Conservation (phyloP, 495 filamentous ascomycete species). For the Aspergillus steynii region DNA sequence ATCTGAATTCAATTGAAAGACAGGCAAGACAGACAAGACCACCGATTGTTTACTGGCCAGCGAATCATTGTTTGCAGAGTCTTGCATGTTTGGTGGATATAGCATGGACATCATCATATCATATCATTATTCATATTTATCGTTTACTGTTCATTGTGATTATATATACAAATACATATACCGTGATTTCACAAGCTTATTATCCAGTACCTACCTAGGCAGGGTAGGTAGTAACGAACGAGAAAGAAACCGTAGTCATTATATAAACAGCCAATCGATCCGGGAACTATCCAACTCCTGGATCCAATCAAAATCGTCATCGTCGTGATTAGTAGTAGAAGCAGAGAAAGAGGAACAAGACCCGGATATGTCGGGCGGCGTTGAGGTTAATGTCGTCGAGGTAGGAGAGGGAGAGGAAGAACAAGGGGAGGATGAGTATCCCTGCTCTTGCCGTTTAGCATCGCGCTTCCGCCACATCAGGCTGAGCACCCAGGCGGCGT, state of each 20-base stretch:
- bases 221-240: neutral
- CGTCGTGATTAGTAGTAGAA: constrained; percentile 22
- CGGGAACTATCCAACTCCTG: constrained; percentile 46
- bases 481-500: constrained; percentile 47
- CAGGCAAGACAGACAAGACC: too few species aligned
- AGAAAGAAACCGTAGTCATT: constrained; percentile 1
- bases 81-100: neutral
- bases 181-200: neutral
- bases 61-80: too few species aligned
- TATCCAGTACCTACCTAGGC: neutral
- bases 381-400: constrained; percentile 4
- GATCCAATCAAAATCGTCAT: constrained; percentile 47
- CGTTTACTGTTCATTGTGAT: neutral
- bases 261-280: constrained; percentile 51
- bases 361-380: neutral
- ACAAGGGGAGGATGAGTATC: neutral
- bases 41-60: too few species aligned
- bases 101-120: neutral
- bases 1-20: too few species aligned
- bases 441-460: constrained; percentile 16
- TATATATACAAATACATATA: constrained; percentile 16
- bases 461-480: constrained; percentile 51
- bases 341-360: neutral
- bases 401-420: constrained; percentile 3
- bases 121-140: neutral